Conservation (phyloP, 1,284 basidiomycete species). For the Vanrija humicola region DNA sequence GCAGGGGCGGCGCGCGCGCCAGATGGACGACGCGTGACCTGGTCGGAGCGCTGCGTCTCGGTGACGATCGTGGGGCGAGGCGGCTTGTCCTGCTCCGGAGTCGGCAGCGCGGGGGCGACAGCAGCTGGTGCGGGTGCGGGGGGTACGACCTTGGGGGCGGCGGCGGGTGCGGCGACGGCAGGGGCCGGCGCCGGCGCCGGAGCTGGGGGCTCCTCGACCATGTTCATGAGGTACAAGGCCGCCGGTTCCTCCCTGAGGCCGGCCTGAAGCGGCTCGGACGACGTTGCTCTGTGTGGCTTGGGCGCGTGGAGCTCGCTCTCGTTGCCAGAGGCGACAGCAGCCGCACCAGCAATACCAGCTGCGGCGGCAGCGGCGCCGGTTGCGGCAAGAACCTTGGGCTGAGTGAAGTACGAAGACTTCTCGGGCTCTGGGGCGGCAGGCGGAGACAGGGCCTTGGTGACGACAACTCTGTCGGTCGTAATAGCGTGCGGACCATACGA, state of each 20-base stretch:
- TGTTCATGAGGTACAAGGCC: slow-evolving; percentile 45
- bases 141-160: not conserved
- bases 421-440: too few species aligned
- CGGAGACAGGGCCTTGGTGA: too few species aligned
- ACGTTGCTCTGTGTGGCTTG: slow-evolving; percentile 8
- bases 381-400: not conserved
- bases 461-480: too few species aligned
- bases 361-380: not conserved
- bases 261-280: slow-evolving; percentile 14
- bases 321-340: not conserved
- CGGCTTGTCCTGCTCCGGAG: not conserved
- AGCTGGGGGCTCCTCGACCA: slow-evolving; percentile 35
- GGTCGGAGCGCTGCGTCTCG: not conserved
- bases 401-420: not conserved
- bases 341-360: not conserved
- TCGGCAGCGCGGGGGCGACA: not conserved
- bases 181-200: slow-evolving; percentile 1
- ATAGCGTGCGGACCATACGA: not conserved
- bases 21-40: slow-evolving; percentile 4
- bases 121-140: not conserved
- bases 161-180: not conserved
- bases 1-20: slow-evolving; percentile 3
- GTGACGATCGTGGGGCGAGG: not conserved
- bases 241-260: slow-evolving; percentile 40
- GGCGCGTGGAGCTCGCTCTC: slow-evolving; percentile 6